Percentiles rank a stretch among this genome's conserved stretches.
phyloP scores from a whole-genome alignment of 2,329 filamentous ascomycete species.

The Colletotrichum sojae region DNA sequence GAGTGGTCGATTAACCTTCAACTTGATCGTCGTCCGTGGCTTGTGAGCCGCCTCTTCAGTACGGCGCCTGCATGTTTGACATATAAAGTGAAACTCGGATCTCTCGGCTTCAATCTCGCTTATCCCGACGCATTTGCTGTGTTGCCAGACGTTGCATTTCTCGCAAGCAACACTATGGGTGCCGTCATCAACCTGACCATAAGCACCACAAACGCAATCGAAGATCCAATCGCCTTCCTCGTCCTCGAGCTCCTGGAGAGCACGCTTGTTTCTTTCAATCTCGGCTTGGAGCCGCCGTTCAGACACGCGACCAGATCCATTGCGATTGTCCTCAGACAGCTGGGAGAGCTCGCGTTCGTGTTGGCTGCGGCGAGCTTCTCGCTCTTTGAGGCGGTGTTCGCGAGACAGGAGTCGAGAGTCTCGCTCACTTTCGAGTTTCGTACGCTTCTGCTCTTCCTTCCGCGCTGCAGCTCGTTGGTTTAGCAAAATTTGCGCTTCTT shows the following conservation, averaged over 20 bases:
- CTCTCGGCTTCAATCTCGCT: constrained; percentile 83
- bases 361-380: constrained; percentile 84
- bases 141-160: constrained; percentile 95
- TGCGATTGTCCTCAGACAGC: constrained; percentile 82
- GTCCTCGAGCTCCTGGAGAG: constrained; percentile 75
- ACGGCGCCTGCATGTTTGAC: constrained; percentile 80
- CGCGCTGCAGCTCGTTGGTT: constrained; percentile 76
- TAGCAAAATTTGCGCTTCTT: constrained; percentile 76
- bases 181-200: constrained; percentile 95
- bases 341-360: constrained; percentile 88
- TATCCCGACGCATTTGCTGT: constrained; percentile 91
- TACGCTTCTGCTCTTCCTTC: constrained; percentile 75
- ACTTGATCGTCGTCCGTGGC: constrained; percentile 64
- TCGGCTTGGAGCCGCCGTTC: constrained; percentile 86
- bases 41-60: constrained; percentile 75
- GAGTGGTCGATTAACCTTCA: constrained; percentile 60
- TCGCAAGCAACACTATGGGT: constrained; percentile 96
- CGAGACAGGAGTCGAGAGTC: constrained; percentile 86
- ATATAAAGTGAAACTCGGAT: constrained; percentile 90
- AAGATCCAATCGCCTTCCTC: constrained; percentile 92
- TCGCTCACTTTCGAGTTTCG: constrained; percentile 78
- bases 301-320: constrained; percentile 75
- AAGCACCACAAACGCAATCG: constrained; percentile 91
- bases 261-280: constrained; percentile 84
- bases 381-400: constrained; percentile 87